phyloP scores from a whole-genome alignment of 768 basidiomycete genomes.

The Russula ochroleuca region DNA sequence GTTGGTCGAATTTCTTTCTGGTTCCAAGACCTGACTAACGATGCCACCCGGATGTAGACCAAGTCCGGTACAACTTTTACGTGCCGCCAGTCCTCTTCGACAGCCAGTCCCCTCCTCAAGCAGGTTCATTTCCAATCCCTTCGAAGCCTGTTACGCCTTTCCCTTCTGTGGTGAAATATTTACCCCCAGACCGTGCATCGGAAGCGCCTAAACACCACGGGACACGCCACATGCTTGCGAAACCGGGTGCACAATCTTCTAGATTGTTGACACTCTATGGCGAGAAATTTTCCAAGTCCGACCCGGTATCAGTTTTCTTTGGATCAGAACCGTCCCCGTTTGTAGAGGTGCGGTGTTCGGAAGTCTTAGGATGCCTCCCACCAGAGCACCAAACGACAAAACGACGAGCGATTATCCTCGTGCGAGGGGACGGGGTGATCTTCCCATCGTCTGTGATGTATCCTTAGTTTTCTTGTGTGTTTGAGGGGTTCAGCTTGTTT shows the following conservation, averaged over 20 bases:
- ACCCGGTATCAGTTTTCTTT: conserved; percentile 80
- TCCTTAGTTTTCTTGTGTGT: conserved; percentile 47
- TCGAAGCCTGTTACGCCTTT: conserved; percentile 82
- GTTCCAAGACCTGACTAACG: conserved; percentile 24
- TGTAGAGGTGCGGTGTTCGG: conserved; percentile 82
- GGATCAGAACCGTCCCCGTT: conserved; percentile 83
- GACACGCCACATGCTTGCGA: conserved; percentile 61
- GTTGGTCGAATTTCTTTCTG: conserved; percentile 41
- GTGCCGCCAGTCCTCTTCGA: conserved; percentile 82
- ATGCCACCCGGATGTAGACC: conserved; percentile 46
- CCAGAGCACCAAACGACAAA: conserved; percentile 63
- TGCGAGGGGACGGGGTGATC: conserved; percentile 81
- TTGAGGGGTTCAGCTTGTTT: background rate
- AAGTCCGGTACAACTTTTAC: conserved; percentile 91
- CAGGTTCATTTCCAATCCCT: conserved; percentile 71
- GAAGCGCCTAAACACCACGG: conserved; percentile 76
- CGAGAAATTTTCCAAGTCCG: conserved; percentile 81
- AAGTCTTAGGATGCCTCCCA: conserved; percentile 78
- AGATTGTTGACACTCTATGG: conserved; percentile 86
- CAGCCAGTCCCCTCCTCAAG: conserved; percentile 67
- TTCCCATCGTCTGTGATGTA: conserved; percentile 81
- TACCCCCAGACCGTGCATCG: conserved; percentile 82
- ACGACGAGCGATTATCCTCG: conserved; percentile 75
- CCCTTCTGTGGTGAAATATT: conserved; percentile 85
- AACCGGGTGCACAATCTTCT: conserved; percentile 71